These are phyloP conservation scores for Neonothopanus nambi DNA, from an alignment of 1,284 basidiomycete species.

Conservation along the genomic window DNA sequence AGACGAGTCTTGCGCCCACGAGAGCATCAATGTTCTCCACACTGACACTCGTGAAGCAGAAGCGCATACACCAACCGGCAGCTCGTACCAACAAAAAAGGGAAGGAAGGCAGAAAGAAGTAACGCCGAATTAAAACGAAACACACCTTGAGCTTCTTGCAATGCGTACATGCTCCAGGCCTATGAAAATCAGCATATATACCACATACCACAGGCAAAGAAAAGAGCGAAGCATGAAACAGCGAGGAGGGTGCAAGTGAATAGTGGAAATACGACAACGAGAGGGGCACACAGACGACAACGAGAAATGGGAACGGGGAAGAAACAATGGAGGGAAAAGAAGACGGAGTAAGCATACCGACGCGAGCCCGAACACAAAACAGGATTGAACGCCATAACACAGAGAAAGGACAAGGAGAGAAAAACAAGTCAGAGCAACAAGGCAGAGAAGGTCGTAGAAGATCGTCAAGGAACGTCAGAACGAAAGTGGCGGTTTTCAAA, in stretches of 20 bases:
- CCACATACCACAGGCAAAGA: too few relatives aligned
- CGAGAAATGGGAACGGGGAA: too few relatives aligned
- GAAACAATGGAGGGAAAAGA: too few relatives aligned
- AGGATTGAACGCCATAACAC: slow-evolving; percentile 3
- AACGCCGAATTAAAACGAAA: too few relatives aligned
- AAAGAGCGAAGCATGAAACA: too few relatives aligned
- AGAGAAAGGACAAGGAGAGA: slow-evolving; percentile 8
- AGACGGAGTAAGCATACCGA: too few relatives aligned
- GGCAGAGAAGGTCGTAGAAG: background rate
- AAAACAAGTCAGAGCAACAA: background rate
- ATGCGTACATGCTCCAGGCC: slow-evolving; percentile 76
- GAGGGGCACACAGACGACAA: too few relatives aligned
- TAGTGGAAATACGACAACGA: too few relatives aligned
- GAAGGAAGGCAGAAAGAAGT: slow-evolving; percentile 11
- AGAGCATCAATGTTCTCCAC: too few relatives aligned
- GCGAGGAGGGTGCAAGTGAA: too few relatives aligned
- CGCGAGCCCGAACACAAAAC: background rate
- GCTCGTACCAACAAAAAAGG: background rate
- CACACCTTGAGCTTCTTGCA: slow-evolving; percentile 84
- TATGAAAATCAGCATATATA: slow-evolving; percentile 32
- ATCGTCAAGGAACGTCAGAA: background rate
- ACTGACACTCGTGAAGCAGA: too few relatives aligned
- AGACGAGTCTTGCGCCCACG: too few relatives aligned
- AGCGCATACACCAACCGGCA: slow-evolving; percentile 1
- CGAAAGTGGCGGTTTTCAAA: background rate